Evolutionary conservation across 331 rosid genomes (phyloP).

Genomic region (Telfairia occidentalis): DNA sequence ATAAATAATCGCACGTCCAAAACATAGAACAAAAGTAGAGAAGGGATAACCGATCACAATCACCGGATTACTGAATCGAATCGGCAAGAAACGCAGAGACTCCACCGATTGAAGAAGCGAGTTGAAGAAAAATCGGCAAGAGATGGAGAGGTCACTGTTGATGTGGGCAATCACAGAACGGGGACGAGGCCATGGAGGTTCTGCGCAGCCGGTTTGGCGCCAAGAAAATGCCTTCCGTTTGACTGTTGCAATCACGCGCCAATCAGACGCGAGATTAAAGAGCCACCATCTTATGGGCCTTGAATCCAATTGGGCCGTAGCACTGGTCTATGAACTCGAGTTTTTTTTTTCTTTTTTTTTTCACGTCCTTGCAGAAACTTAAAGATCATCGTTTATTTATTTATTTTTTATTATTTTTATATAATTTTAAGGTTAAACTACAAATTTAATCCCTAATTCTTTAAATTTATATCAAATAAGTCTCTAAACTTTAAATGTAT

Average conservation of each 20-base stretch:
- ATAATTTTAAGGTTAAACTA: too few species aligned
- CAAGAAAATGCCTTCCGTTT: neutral
- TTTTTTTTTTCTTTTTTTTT: neutral
- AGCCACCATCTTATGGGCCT: neutral
- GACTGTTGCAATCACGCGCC: neutral
- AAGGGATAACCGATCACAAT: conserved; percentile 5
- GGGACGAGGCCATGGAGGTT: conserved; percentile 23
- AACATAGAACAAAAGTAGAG: conserved; percentile 21
- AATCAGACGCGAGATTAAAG: neutral
- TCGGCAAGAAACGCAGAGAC: neutral
- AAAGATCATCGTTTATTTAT: neutral
- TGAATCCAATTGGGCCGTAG: neutral
- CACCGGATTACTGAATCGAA: conserved; percentile 24
- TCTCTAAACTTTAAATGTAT: too few species aligned
- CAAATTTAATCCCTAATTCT: neutral
- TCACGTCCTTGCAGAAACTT: neutral
- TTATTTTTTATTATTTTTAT: neutral
- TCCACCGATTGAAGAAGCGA: conserved; percentile 34
- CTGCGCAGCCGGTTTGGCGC: conserved; percentile 63
- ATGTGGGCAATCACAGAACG: conserved; percentile 39
- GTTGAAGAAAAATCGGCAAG: conserved; percentile 27
- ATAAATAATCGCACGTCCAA: neutral
- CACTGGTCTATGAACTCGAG: neutral
- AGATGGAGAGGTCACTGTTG: conserved; percentile 31
- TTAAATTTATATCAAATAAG: too few species aligned